These are phyloP conservation scores for Ganoderma lingzhi DNA, from an alignment of 1,284 basidiomycete genomes.

Conservation along the genomic window DNA sequence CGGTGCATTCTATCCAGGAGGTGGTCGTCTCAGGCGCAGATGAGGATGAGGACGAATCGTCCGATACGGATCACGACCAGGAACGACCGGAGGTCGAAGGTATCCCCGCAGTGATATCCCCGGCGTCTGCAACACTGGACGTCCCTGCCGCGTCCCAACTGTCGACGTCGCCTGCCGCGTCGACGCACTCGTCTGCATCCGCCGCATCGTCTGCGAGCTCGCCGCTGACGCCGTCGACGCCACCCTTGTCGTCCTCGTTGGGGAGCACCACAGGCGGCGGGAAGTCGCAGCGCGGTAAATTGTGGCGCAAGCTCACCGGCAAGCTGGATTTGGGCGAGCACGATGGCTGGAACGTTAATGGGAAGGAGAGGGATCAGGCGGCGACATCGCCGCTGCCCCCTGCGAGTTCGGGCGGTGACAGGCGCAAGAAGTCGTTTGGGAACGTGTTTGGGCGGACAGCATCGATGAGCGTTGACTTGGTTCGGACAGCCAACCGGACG, in stretches of 20 bases:
- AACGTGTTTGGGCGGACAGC: slow-evolving; percentile 26
- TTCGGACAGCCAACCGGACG: slow-evolving; percentile 29
- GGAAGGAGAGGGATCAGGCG: slow-evolving; percentile 9
- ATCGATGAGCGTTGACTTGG: slow-evolving; percentile 19
- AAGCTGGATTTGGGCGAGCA: slow-evolving; percentile 26
- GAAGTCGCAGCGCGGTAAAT: slow-evolving; percentile 22
- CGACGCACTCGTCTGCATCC: slow-evolving; percentile 28
- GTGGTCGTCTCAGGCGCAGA: slow-evolving; percentile 14
- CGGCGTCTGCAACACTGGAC: slow-evolving; percentile 10
- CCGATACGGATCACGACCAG: slow-evolving; percentile 18
- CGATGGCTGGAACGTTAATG: slow-evolving; percentile 12
- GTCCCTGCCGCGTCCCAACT: slow-evolving; percentile 13
- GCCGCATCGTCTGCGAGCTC: slow-evolving; percentile 26
- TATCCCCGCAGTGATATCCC: slow-evolving; percentile 19
- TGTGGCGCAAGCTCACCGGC: slow-evolving; percentile 33
- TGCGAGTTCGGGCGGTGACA: background rate
- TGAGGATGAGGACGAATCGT: slow-evolving; percentile 15
- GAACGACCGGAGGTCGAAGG: slow-evolving; percentile 8
- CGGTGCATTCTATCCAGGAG: slow-evolving; percentile 27
- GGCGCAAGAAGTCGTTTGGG: slow-evolving; percentile 30
- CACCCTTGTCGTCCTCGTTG: slow-evolving; percentile 17
- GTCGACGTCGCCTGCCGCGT: slow-evolving; percentile 18
- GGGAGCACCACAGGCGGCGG: slow-evolving; percentile 2
- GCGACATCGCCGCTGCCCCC: background rate
- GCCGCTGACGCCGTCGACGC: slow-evolving; percentile 25